Conservation (phyloP, 345 rosid species). For the Carallia brachiata region DNA sequence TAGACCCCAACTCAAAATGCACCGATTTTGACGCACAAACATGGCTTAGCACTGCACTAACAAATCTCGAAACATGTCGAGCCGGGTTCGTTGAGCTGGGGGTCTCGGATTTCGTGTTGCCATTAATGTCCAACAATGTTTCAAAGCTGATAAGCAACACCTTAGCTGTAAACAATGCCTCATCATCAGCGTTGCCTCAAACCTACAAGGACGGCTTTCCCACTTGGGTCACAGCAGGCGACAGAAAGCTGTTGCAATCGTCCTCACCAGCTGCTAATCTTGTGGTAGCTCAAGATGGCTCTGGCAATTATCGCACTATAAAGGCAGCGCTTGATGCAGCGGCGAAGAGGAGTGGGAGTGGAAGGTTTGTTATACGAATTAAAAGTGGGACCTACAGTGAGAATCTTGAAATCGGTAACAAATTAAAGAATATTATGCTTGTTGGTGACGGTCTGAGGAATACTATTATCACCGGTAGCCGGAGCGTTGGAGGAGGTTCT, state of each 20-base stretch:
- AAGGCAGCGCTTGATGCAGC: constrained; percentile 67
- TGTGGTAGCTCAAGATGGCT: constrained; percentile 75
- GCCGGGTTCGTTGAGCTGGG: constrained; percentile 63
- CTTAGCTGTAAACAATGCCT: constrained; percentile 53
- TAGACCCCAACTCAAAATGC: constrained; percentile 42
- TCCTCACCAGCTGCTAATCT: constrained; percentile 40
- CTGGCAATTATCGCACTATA: constrained; percentile 55
- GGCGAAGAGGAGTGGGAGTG: constrained; percentile 44
- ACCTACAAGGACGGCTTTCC: constrained; percentile 53
- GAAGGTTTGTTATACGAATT: constrained; percentile 64
- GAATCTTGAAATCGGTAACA: constrained; percentile 51
- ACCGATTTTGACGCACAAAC: constrained; percentile 66
- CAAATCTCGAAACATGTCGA: constrained; percentile 70
- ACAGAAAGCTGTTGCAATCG: constrained; percentile 55
- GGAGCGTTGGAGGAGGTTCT: constrained; percentile 66
- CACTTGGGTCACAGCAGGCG: constrained; percentile 59
- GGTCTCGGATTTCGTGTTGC: constrained; percentile 43
- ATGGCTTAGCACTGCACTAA: constrained; percentile 85
- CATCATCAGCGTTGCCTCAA: constrained; percentile 24
- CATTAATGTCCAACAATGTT: constrained; percentile 65
- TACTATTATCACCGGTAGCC: constrained; percentile 67
- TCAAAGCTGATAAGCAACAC: constrained; percentile 60
- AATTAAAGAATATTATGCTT: constrained; percentile 62
- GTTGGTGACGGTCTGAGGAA: constrained; percentile 65
- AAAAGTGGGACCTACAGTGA: constrained; percentile 71